These are phyloP conservation scores for Myxozyma kluyveri DNA, from an alignment of 805 yeast genomes.

Conservation along the genomic window DNA sequence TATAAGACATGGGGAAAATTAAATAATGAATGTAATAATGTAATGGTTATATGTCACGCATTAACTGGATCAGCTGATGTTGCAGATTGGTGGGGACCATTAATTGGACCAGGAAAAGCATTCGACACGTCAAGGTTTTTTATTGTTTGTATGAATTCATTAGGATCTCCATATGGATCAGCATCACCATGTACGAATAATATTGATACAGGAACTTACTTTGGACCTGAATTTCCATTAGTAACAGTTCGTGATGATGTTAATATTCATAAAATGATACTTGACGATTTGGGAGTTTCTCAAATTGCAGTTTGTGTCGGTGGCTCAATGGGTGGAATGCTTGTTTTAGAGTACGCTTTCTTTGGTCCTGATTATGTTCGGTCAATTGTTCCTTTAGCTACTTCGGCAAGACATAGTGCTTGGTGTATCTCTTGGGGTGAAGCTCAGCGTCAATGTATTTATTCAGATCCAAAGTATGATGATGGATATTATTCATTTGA, in stretches of 20 bases:
- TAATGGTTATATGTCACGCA: constrained; percentile 91
- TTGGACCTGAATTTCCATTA: constrained; percentile 94
- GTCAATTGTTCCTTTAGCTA: constrained; percentile 78
- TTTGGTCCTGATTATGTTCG: constrained; percentile 66
- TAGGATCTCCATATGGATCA: constrained; percentile 95
- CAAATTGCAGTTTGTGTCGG: constrained; percentile 84
- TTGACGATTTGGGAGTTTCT: constrained; percentile 77
- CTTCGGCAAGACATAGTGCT: constrained; percentile 91
- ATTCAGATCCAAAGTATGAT: constrained; percentile 86
- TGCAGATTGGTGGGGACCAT: constrained; percentile 98
- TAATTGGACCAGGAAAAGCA: constrained; percentile 79
- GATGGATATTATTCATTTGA: constrained; percentile 80
- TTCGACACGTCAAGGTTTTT: constrained; percentile 88
- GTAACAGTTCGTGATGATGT: constrained; percentile 94
- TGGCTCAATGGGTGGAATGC: constrained; percentile 99
- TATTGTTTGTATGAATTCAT: constrained; percentile 83
- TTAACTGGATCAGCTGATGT: constrained; percentile 94
- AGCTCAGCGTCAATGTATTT: constrained; percentile 94
- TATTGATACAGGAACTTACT: constrained; percentile 67
- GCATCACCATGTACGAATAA: constrained; percentile 87
- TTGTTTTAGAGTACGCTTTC: constrained; percentile 83
- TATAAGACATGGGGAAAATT: constrained; percentile 94
- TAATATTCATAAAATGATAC: constrained; percentile 66
- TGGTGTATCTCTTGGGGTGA: constrained; percentile 99
- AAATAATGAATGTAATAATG: constrained; percentile 67